Evolutionary conservation across 2,329 filamentous ascomycete genomes (phyloP), one percentile per base, ranked within the genome.

Genomic region (Penicillium psychrosexuale): DNA sequence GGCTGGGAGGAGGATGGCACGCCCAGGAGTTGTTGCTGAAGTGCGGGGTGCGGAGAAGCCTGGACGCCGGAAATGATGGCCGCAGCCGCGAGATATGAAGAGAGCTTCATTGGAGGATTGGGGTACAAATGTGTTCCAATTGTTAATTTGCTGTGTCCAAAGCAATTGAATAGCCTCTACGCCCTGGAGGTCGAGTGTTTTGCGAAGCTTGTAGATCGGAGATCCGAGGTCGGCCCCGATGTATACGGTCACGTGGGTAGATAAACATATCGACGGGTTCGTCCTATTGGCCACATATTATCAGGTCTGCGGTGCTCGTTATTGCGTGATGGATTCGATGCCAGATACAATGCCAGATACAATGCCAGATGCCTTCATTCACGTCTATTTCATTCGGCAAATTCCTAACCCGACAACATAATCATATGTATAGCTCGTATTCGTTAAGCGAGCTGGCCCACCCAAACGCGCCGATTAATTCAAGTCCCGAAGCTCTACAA

Each of bases 21-120:
- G n/a, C 57, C 53, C 34, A 66, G 51, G 12, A 58, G 51, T 31
- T 61, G 60, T 30, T 60, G 61, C 45, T 55, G 52, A 36, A 52
- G 55, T 65, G 64, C 63, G 62, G 64, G 63, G 62, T 66, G 61
- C 65, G 64, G 67, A 65, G 66, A 65, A 62, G 63, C 66, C 31
- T 60, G 59, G 4, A 57, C 58, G 43, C 56, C 55, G 24, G 60
- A 50, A 36, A 61, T 51, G 37, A 61, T 57, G 24, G 64, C 52
- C 37, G 56, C 56, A 15, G 61, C 57, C 39, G 60, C 56, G 27
- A 68, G 48, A 40, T 56, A 63, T 22, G 57, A 55, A 38, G 62
- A 28, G 47, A 63, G 45, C 49, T 61, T 64, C 63, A 65, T 65
- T 53, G 51, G 8, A 24, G 7, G 24, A 3, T 13, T 43, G 42